These are phyloP conservation scores for Rhizophora mangle DNA, from an alignment of 345 rosid genomes.

Conservation along the genomic window DNA sequence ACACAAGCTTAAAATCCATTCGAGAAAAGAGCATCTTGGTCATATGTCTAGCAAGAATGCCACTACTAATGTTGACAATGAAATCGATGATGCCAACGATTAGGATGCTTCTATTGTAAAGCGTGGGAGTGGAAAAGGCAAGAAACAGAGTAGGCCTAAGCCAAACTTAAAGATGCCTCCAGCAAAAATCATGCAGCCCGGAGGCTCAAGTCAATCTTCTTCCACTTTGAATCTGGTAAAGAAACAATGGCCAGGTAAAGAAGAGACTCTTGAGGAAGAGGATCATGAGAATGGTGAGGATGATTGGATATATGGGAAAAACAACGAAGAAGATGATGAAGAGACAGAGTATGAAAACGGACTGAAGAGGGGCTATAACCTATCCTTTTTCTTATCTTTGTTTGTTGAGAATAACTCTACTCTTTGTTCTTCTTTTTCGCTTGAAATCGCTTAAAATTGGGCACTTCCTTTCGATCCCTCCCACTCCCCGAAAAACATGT, in stretches of 20 bases:
- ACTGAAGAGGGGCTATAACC: constrained; percentile 27
- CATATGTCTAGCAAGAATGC: constrained; percentile 64
- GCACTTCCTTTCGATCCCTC: too few species aligned
- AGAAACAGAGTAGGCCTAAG: constrained; percentile 58
- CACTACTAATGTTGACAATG: constrained; percentile 48
- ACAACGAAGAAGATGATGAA: constrained; percentile 80
- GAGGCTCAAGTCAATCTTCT: constrained; percentile 58
- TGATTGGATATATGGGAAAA: constrained; percentile 71
- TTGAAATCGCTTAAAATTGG: too few species aligned
- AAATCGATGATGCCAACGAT: constrained; percentile 80
- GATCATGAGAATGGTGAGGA: constrained; percentile 77
- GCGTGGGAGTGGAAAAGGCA: constrained; percentile 56
- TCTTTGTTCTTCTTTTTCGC: neutral
- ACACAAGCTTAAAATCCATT: constrained; percentile 94
- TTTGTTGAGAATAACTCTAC: neutral
- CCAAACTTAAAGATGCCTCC: constrained; percentile 69
- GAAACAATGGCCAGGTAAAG: constrained; percentile 66
- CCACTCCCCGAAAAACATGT: too few species aligned
- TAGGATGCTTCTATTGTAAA: constrained; percentile 63
- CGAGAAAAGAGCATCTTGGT: constrained; percentile 89
- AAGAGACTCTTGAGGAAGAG: constrained; percentile 60
- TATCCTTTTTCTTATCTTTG: neutral
- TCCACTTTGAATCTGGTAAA: constrained; percentile 41
- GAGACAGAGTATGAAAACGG: constrained; percentile 81
- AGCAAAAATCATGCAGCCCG: constrained; percentile 46